Base-by-base conservation (phyloP, 1,139 yeast genomes). In the Blastobotrys illinoisensis region DNA sequence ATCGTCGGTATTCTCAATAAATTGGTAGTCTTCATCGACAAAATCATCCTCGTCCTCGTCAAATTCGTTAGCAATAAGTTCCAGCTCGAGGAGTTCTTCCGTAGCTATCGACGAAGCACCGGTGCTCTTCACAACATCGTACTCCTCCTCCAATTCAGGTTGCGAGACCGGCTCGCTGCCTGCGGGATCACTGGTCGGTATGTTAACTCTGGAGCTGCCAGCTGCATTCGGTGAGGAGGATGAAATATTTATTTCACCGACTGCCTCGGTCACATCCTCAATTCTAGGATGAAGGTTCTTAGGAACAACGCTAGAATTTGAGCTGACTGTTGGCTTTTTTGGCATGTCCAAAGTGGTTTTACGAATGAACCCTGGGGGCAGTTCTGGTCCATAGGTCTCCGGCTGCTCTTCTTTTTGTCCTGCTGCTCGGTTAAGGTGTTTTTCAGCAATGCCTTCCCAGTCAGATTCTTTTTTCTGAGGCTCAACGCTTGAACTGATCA, bases 31-130 rank as follows among this genome's bases (percentile, higher is more conserved):
- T 18, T 71, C 76, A 6, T 71, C 73, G 20, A 70, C 65, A n/a
- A 65, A 65, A 20, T 68, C 72, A 16, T 68, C 73, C 5, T 70
- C 73, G 21, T 71, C 67, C 59, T 74, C 79, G 44, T 74, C 79
- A 36, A 82, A 63, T 18, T 81, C 81, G 59, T 78, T 81, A 0
- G 88, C 86, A 2, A 85, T 64, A 9, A 78, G 55, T 53, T 79
- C 81, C 2, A 85, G 70, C 46, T 76, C 75, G 9, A 78, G 68
- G 53, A 85, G 74, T 56, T 84, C 86, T 6, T 79, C 77, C 0
- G 79, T 74, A 55, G 72, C 76, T 9, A 83, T 73, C 24, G 49
- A 21, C 46, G 53, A n/a, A 11, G 47, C 14, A 36, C 21, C 51
- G 40, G 24, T 7, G 21, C 40, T 11, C 40, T 32, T 32, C 3